A percentile compares a stretch with the other conserved stretches of the same genome.
Evolutionary conservation across 352 stramenopile genomes (phyloP).

Genomic region (Phytophthora hybrid): DNA sequence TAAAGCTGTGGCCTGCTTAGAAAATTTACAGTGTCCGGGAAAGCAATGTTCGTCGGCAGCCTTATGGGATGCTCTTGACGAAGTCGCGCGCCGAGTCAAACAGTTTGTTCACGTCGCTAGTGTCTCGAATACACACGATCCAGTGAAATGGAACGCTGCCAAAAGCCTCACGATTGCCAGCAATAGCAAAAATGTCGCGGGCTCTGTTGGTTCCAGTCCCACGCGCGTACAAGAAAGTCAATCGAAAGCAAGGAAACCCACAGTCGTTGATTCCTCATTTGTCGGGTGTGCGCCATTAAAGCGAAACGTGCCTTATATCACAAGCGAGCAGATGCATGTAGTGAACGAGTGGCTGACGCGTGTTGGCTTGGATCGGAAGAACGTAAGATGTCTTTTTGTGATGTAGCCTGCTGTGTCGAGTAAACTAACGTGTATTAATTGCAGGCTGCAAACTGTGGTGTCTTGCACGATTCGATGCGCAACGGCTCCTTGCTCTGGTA

Average conservation of each 20-base stretch:
- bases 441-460: conserved; percentile 23
- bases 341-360: conserved; percentile 42
- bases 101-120: not conserved
- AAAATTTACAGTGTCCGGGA: conserved; percentile 13
- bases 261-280: not conserved
- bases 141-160: not conserved
- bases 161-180: not conserved
- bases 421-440: conserved; percentile 1
- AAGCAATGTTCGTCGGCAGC: conserved; percentile 9
- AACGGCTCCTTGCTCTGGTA: conserved; percentile 56
- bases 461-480: conserved; percentile 48
- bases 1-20: conserved; percentile 16
- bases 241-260: not conserved
- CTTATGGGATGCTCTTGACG: conserved; percentile 30
- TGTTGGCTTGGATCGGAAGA: conserved; percentile 27
- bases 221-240: conserved; percentile 4
- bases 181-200: not conserved
- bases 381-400: not conserved
- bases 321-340: conserved; percentile 38
- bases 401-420: not conserved
- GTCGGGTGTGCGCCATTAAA: conserved; percentile 22
- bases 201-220: not conserved
- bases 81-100: conserved; percentile 16
- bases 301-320: conserved; percentile 36
- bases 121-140: not conserved